Percentiles rank a stretch among this genome's conserved stretches.
phyloP scores from a whole-genome alignment of 441 rosid genomes.

The Manihot esculenta region DNA sequence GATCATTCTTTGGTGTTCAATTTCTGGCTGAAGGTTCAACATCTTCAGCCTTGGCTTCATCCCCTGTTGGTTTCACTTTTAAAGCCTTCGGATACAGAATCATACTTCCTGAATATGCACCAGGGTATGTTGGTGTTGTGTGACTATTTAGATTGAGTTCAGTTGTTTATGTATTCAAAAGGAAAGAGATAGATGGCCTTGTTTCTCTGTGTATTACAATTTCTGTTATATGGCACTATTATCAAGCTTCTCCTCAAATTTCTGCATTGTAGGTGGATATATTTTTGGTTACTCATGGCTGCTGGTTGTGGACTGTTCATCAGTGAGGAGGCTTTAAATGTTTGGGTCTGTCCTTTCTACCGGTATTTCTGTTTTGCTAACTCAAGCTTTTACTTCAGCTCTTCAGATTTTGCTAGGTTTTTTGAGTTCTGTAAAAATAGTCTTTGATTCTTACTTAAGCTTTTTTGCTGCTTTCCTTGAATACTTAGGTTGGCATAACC shows the following conservation, averaged over 20 bases:
- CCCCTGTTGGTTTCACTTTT: conserved; percentile 59
- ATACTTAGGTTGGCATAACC: conserved; percentile 66
- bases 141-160: neutral
- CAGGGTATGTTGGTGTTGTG: conserved; percentile 44
- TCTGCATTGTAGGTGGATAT: conserved; percentile 63
- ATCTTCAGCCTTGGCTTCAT: conserved; percentile 37
- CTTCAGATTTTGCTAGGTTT: neutral
- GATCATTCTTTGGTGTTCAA: conserved; percentile 55
- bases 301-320: conserved; percentile 86
- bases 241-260: conserved; percentile 13
- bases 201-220: neutral
- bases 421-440: neutral
- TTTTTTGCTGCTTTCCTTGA: conserved; percentile 13
- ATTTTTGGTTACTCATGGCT: conserved; percentile 94
- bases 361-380: conserved; percentile 60
- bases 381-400: conserved; percentile 17
- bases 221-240: conserved; percentile 12
- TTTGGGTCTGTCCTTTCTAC: conserved; percentile 80
- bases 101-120: conserved; percentile 69
- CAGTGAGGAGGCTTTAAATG: conserved; percentile 90
- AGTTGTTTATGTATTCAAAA: neutral
- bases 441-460: conserved; percentile 8
- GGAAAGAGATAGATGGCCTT: conserved; percentile 5
- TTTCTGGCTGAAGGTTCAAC: conserved; percentile 47
- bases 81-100: conserved; percentile 70